Conservation (phyloP, 345 rosid species). For the Hypericum androsaemum region DNA sequence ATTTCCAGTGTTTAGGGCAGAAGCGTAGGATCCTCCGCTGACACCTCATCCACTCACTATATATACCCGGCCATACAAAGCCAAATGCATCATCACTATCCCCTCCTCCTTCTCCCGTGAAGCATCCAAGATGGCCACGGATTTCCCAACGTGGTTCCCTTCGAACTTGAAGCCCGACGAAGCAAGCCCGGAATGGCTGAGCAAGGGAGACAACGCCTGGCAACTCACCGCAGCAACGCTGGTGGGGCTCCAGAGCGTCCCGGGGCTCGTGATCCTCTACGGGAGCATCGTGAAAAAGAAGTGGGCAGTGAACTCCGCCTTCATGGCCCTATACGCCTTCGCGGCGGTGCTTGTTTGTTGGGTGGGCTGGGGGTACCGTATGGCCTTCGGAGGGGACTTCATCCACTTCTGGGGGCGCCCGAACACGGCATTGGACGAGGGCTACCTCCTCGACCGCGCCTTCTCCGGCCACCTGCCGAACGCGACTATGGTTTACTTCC, state of each 20-base stretch:
- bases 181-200: slow-evolving; percentile 29
- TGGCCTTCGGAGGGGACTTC: slow-evolving; percentile 25
- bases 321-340: slow-evolving; percentile 42
- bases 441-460: slow-evolving; percentile 16
- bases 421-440: slow-evolving; percentile 20
- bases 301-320: slow-evolving; percentile 15
- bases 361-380: slow-evolving; percentile 31
- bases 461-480: slow-evolving; percentile 19
- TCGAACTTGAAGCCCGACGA: neutral
- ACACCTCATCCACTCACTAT: too few species aligned
- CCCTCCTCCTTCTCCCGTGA: too few species aligned
- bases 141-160: neutral
- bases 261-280: slow-evolving; percentile 34
- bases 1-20: too few species aligned
- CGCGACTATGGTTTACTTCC: slow-evolving; percentile 34
- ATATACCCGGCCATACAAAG: too few species aligned
- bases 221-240: slow-evolving; percentile 35
- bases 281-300: slow-evolving; percentile 35
- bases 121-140: too few species aligned
- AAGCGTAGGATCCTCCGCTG: too few species aligned
- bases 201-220: slow-evolving; percentile 44
- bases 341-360: slow-evolving; percentile 33
- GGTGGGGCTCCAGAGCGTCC: slow-evolving; percentile 34
- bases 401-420: slow-evolving; percentile 20
- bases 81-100: too few species aligned